A percentile compares a stretch with the other conserved stretches of the same genome.
phyloP scores from a whole-genome alignment of 371 early-diverging fungal species.

The Amoeboaphelidium protococcarum region DNA sequence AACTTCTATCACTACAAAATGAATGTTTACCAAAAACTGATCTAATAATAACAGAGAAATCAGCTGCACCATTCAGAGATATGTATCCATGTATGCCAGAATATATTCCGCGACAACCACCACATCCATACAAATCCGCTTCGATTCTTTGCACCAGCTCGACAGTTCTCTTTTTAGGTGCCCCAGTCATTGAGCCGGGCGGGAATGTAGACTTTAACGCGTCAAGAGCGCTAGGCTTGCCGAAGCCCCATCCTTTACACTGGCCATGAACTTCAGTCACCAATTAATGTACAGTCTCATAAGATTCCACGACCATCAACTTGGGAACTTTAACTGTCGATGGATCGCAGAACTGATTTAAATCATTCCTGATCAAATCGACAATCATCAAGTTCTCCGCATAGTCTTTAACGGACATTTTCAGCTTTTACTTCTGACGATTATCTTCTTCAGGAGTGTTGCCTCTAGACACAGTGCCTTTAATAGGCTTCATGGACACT shows the following conservation, averaged over 20 bases:
- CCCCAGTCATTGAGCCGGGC: conserved; percentile 81
- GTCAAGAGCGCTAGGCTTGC: not conserved
- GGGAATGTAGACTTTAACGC: conserved; percentile 2
- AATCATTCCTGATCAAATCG: conserved; percentile 79
- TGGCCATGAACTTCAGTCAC: conserved; percentile 55
- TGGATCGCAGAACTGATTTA: conserved; percentile 31
- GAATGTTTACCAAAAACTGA: conserved; percentile 24
- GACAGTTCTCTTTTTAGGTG: conserved; percentile 69
- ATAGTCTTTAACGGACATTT: conserved; percentile 55
- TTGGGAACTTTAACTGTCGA: conserved; percentile 43
- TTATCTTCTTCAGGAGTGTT: conserved; percentile 7
- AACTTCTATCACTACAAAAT: conserved; percentile 11
- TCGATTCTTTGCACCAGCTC: conserved; percentile 53
- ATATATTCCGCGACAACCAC: conserved; percentile 49
- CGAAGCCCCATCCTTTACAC: not conserved
- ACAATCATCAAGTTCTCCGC: conserved; percentile 96
- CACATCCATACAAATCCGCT: conserved; percentile 4
- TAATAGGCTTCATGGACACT: conserved; percentile 84
- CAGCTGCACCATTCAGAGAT: conserved; percentile 13
- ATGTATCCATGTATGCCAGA: conserved; percentile 59
- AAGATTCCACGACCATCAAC: conserved; percentile 68
- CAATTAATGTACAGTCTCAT: conserved; percentile 72
- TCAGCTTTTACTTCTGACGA: conserved; percentile 19
- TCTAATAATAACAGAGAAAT: conserved; percentile 59
- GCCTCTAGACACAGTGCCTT: conserved; percentile 40